These are phyloP conservation scores for Gloeopeniophorella convolvens DNA, from an alignment of 768 basidiomycete genomes.

Conservation along the genomic window DNA sequence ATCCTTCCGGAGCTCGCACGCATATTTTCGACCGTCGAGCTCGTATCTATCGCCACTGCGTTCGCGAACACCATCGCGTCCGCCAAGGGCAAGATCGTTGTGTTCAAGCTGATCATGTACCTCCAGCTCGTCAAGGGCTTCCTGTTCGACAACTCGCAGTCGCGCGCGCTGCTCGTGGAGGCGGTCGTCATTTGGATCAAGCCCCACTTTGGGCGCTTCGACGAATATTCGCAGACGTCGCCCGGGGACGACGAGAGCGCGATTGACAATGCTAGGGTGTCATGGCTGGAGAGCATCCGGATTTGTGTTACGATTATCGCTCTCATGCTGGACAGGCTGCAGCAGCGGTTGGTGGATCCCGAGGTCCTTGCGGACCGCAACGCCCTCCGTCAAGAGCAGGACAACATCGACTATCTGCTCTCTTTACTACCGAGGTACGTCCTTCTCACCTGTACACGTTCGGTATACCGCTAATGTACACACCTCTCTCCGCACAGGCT, in stretches of 20 bases:
- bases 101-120: conserved; percentile 93
- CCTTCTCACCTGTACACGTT: too few species aligned
- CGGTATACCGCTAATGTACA: background rate
- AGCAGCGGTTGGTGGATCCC: conserved; percentile 70
- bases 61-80: conserved; percentile 80
- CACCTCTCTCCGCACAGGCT: conserved; percentile 41
- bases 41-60: conserved; percentile 78
- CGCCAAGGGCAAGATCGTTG: conserved; percentile 79
- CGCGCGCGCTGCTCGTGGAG: conserved; percentile 76
- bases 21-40: conserved; percentile 74
- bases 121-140: conserved; percentile 86
- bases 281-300: conserved; percentile 88
- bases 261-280: conserved; percentile 69
- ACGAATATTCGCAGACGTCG: conserved; percentile 64
- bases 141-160: conserved; percentile 76
- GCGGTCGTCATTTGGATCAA: conserved; percentile 91
- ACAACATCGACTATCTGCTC: conserved; percentile 83
- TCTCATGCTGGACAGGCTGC: conserved; percentile 85
- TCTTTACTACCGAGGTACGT: conserved; percentile 75
- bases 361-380: conserved; percentile 53
- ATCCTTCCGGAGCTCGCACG: conserved; percentile 83
- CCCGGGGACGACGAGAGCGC: conserved; percentile 59
- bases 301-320: conserved; percentile 85
- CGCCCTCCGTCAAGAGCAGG: conserved; percentile 73
- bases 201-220: conserved; percentile 88